Evolutionary conservation across 2,329 filamentous ascomycete genomes (phyloP), one percentile per base, ranked within the genome.

Genomic region (Aciculosporium take): DNA sequence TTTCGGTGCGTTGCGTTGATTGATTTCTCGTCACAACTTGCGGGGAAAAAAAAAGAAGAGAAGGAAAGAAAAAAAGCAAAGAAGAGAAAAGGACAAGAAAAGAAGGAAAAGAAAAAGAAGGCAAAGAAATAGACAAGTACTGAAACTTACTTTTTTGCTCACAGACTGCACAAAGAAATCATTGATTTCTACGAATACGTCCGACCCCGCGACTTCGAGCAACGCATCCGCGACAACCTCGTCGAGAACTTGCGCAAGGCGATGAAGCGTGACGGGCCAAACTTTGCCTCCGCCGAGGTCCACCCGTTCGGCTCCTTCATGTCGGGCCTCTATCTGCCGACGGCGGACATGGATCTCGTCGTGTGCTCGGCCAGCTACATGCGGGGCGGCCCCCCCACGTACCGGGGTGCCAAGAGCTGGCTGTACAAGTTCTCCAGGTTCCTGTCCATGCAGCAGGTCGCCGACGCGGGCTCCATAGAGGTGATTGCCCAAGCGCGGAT

Each of bases 261-360:
- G 2, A 69, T 93, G 53, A 68, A 67, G 44, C 66, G 58, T 12
- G 65, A 64, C 10, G 56, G 51, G 1, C 49, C 56, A n/a, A 59
- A 66, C 37, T 81, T 77, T 51, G 61, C 66, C 10, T 73, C 76
- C 36, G 76, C 79, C 9, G 69, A 79, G 37, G 66, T 95, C 7
- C 67, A 73, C 27, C 71, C 81, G 8, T 98, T 98, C 57, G 91
- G 91, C n/a, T 96, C 91, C 0, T 98, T 88, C 60, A 88, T 86
- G 50, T 86, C 86, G 3, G 86, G 84, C 0, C 66, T 86, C 7
- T 78, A 77, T 50, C 63, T 78, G 2, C 74, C 74, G 0, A 76
- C 83, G 1, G 86, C 84, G 13, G 91, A 98, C 56, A 94, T 98
- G 79, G 91, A 98, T 56, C 68, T 98, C 37, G 91, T 94, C 3